Evolutionary conservation across 495 filamentous ascomycete species (phyloP).

Genomic region (Trichoderma virens): DNA sequence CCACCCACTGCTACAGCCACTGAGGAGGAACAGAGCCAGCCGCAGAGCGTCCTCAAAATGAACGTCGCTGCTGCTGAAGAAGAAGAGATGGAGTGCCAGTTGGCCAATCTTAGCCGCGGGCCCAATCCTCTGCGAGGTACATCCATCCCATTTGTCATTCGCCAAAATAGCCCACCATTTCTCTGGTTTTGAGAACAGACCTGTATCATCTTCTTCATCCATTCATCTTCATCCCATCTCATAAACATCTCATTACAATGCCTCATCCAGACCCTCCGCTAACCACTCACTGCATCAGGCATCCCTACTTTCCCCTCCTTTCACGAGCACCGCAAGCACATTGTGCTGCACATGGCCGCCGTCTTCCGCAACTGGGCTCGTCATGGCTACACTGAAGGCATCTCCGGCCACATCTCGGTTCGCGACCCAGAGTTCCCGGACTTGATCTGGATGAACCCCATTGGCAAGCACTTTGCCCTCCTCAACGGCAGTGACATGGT

Average conservation of each 20-base stretch:
- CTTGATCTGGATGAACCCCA: slow-evolving; percentile 54
- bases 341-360: slow-evolving; percentile 44
- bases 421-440: slow-evolving; percentile 47
- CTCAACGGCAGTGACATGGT: slow-evolving; percentile 16
- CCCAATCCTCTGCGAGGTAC: slow-evolving; percentile 9
- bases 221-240: neutral
- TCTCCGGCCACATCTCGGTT: slow-evolving; percentile 51
- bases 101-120: slow-evolving; percentile 1
- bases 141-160: neutral
- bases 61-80: neutral
- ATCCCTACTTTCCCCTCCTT: slow-evolving; percentile 22
- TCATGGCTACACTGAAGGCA: slow-evolving; percentile 49
- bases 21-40: neutral
- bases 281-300: slow-evolving; percentile 7
- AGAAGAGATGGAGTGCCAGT: neutral
- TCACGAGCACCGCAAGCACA: slow-evolving; percentile 28
- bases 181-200: neutral
- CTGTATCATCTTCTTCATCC: too few species aligned
- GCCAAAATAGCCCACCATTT: neutral
- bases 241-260: neutral
- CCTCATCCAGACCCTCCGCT: neutral
- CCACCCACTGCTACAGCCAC: slow-evolving; percentile 6
- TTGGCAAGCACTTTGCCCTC: slow-evolving; percentile 52
- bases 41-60: neutral
- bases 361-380: slow-evolving; percentile 47